Conservation (phyloP, 495 filamentous ascomycete species). For the Articulospora tetracladia region DNA sequence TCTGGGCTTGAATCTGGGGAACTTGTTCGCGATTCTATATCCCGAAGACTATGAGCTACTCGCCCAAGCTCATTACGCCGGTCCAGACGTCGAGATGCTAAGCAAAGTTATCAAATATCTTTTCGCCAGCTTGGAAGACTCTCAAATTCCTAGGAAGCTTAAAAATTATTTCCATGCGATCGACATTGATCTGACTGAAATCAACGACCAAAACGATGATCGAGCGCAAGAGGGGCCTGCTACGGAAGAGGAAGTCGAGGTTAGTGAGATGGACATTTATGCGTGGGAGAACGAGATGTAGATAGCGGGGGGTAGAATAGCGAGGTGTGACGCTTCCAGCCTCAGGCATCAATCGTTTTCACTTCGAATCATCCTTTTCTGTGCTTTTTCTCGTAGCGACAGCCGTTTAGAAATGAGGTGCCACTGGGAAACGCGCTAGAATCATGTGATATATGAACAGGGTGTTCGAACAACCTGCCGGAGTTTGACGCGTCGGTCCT, state of each 20-base stretch:
- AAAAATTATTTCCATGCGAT: constrained; percentile 14
- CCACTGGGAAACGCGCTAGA: not conserved
- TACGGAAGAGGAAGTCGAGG: constrained; percentile 6
- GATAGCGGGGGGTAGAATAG: not conserved
- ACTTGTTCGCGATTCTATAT: constrained; percentile 10
- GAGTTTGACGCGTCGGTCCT: constrained; percentile 9
- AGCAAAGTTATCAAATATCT: constrained; percentile 2
- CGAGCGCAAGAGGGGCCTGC: constrained; percentile 6
- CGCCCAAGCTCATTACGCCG: constrained; percentile 6
- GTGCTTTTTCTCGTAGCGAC: not conserved
- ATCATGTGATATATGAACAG: constrained; percentile 13
- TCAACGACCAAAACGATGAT: constrained; percentile 8
- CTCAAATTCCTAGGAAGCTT: constrained; percentile 12
- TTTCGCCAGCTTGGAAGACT: constrained; percentile 12
- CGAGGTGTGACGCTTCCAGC: not conserved
- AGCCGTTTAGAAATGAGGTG: not conserved
- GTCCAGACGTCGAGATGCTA: constrained; percentile 8
- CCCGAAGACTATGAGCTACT: constrained; percentile 5
- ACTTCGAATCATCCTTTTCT: not conserved
- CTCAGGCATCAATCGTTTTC: constrained; percentile 1
- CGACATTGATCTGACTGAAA: constrained; percentile 8
- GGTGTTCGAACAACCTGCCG: constrained; percentile 7
- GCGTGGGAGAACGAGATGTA: not conserved
- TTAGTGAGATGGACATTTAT: constrained; percentile 7
- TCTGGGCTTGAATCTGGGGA: constrained; percentile 6